Percentiles rank a stretch among this genome's conserved stretches.
phyloP scores from a whole-genome alignment of 495 filamentous ascomycete species.

The Tuber indicum region DNA sequence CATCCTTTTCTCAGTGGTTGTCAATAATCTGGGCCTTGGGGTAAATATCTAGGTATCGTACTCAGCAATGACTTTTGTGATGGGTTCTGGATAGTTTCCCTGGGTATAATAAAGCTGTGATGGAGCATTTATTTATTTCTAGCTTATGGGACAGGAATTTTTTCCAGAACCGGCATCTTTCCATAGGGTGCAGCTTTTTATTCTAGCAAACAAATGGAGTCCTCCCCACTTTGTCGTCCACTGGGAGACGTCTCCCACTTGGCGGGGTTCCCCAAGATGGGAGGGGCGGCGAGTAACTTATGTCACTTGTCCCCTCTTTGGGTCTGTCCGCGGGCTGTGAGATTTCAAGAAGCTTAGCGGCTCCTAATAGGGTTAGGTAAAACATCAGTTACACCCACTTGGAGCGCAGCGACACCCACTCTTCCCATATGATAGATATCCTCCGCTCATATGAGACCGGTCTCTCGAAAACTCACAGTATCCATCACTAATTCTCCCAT shows the following conservation, averaged over 20 bases:
- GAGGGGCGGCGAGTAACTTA: slow-evolving; percentile 2
- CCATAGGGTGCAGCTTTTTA: neutral
- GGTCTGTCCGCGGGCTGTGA: neutral
- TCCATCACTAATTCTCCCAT: no score
- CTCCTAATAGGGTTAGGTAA: neutral
- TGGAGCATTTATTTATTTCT: slow-evolving; percentile 6
- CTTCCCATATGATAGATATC: neutral
- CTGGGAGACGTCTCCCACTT: neutral
- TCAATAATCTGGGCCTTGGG: neutral
- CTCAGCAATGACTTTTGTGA: neutral
- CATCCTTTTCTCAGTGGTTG: neutral
- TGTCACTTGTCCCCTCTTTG: neutral
- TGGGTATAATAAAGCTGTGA: neutral
- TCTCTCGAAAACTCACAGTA: neutral
- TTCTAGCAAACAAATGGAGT: slow-evolving; percentile 1
- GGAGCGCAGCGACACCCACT: neutral
- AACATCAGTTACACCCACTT: neutral
- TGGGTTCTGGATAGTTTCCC: neutral
- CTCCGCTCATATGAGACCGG: neutral
- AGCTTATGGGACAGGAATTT: neutral
- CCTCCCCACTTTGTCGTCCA: neutral
- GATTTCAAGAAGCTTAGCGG: neutral
- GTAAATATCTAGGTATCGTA: slow-evolving; percentile 2
- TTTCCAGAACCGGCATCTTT: neutral
- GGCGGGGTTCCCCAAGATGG: neutral